Evolutionary conservation across 306 rosid species (phyloP), one percentile per base, ranked within the genome.

Genomic region (Myrica gale): DNA sequence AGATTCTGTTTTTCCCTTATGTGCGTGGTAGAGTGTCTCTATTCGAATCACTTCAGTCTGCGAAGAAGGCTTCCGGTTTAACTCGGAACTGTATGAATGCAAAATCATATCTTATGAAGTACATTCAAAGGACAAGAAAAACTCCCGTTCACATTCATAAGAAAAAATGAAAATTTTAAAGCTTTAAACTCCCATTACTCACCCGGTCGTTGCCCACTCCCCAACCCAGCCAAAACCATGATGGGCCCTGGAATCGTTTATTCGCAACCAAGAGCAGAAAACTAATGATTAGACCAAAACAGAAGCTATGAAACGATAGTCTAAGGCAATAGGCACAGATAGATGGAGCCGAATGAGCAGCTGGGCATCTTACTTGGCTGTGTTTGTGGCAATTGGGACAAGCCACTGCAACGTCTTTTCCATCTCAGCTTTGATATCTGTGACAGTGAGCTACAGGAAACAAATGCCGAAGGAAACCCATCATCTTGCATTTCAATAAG

Each of bases 171-270:
- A 39, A 32, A 23, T 23, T 23, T 58, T 10, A 58, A 15, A 58
- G 21, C 65, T 10, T 58, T 44, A 61, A 42, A 12, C 15, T 6
- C 26, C 42, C 69, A 76, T 70, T 73, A 78, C 97, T 86, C 79
- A 92, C 97, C 97, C 92, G 3, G 88, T 79, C 75, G 46, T 86
- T 56, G 97, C 97, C 97, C 97, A 92, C 88, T 92, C 97, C 4
- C 97, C 97, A 2, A 92, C 96, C 97, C 97, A 92, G 68, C 97
- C 97, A 78, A 92, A 92, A 77, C 97, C 97, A 71, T 92, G 97
- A 86, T 92, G 97, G 4, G 91, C 96, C 68, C 97, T 92, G 89
- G 75, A 48, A 74, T 63, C 53, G 47, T 56, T 80, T 82, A 66
- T 79, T 63, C 69, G 80, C 73, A 82, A 74, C 54, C 80, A 83